Percentiles rank a stretch among this genome's conserved stretches.
phyloP scores from a whole-genome alignment of 2,329 filamentous ascomycete genomes.

The Penicillium sp. region DNA sequence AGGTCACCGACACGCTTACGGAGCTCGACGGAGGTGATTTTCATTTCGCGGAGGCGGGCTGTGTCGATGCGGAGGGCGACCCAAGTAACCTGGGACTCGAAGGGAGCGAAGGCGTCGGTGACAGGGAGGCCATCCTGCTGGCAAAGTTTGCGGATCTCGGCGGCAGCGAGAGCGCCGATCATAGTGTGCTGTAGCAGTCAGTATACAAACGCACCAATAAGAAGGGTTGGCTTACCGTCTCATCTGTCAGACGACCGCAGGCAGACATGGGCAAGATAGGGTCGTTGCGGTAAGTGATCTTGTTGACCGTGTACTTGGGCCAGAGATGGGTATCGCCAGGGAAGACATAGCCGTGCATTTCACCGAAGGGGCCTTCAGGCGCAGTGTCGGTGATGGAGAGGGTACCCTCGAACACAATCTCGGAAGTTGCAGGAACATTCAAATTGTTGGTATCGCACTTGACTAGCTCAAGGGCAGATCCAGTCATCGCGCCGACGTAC shows the following conservation, averaged over 20 bases:
- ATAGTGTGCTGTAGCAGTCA: constrained; percentile 32
- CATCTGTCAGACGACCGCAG: constrained; percentile 48
- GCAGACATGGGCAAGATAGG: constrained; percentile 51
- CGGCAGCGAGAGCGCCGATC: constrained; percentile 47
- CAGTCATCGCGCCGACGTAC: constrained; percentile 52
- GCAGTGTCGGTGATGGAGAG: constrained; percentile 47
- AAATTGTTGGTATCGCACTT: constrained; percentile 57
- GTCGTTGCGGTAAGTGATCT: constrained; percentile 51
- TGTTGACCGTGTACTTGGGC: constrained; percentile 48
- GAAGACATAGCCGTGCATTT: constrained; percentile 50
- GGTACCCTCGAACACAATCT: constrained; percentile 56
- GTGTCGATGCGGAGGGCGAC: constrained; percentile 59
- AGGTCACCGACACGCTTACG: constrained; percentile 45
- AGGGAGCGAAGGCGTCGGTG: constrained; percentile 47
- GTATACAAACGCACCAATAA: background rate
- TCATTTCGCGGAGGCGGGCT: constrained; percentile 56
- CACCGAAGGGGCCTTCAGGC: constrained; percentile 54
- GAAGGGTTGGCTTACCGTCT: too few species aligned
- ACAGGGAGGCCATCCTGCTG: constrained; percentile 45
- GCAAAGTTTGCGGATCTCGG: constrained; percentile 43
- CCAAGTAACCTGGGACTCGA: constrained; percentile 54
- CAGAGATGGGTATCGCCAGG: constrained; percentile 40
- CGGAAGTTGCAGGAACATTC: constrained; percentile 51
- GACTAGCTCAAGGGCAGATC: constrained; percentile 49
- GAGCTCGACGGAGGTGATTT: constrained; percentile 48